Evolutionary conservation across 1,284 basidiomycete genomes (phyloP), one percentile per base, ranked within the genome.

Genomic region (Sporisorium scitamineum): DNA sequence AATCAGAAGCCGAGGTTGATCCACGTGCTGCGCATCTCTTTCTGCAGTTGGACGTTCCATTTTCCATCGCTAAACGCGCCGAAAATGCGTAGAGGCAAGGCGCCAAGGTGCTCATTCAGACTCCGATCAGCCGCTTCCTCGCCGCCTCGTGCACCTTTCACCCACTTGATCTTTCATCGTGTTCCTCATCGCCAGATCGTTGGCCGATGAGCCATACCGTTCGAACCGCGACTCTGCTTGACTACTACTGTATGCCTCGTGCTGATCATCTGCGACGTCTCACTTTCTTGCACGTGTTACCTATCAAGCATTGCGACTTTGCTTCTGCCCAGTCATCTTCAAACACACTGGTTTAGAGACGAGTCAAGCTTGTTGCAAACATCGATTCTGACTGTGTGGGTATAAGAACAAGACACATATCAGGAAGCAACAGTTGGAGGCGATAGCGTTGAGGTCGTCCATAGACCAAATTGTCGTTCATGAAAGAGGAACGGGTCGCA

Each of bases 391-490:
- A 27, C 20, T 48, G 47, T 31, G 47, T 47, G 47, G 47, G 47
- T 48, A 48, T 48, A 18, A 29, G 27, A 48, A 27, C 47, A 18
- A 48, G 27, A 48, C 47, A 48, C 47, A 48, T 6, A 48, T 48
- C 27, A 31, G 18, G 5, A 48, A 14, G 45, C 13, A 26, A 26
- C 22, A 45, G 18, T n/a, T n/a, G 18, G 39, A n/a, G 39, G 20
- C 11, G 3, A 14, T 10, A 37, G 16, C 39, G 39, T 5, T n/a
- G 39, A 41, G 39, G 39, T 18, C 5, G 9, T 41, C 39, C 16
- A 39, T 14, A 14, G 5, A n/a, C n/a, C n/a, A n/a, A n/a, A n/a
- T n/a, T n/a, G n/a, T n/a, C n/a, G n/a, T n/a, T n/a, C n/a, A n/a
- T n/a, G n/a, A n/a, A n/a, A n/a, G n/a, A n/a, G n/a, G n/a, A n/a